Base-by-base conservation (phyloP, 75 land plant species). In the Pseudotsuga menziesii region DNA sequence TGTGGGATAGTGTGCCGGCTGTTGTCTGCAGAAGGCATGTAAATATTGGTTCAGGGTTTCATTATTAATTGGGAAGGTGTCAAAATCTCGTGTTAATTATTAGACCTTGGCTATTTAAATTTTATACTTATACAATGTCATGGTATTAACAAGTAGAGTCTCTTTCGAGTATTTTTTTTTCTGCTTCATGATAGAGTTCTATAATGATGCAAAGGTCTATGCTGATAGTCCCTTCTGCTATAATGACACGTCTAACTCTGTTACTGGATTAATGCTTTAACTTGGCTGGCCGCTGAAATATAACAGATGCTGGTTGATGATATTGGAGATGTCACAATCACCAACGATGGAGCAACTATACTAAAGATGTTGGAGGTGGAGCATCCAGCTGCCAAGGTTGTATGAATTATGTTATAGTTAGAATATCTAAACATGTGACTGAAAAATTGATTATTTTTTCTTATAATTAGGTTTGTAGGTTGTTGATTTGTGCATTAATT, bases 361-460 rank as follows among this genome's bases (percentile, higher is more conserved):
- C 88, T 96, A 52, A 94, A 88, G 83, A 89, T 96, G 98, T 70
- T 96, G 62, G 99, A 96, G 76, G 95, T 96, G 57, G 98, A 94
- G 83, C 99, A 96, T 77, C 99, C 99, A 48, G 99, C 99, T 87
- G 98, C 99, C n/a, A 96, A 96, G 95, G 95, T 92, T 59, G 57
- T 59, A 55, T 44, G 15, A 8, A 26, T 82, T 60, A 15, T 26
- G 32, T 48, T 64, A 8, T 35, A 48, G 12, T 48, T 48, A 48
- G 54, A 48, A 48, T 29, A 27, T 72, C 4, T 32, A 72, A 11
- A 29, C 3, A 32, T 72, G 11, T 41, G 75, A 56, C 23, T 73
- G 48, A 25, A 73, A 73, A 48, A 48, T 22, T 13, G 4, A 7
- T 22, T 22, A 25, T 17, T 52, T 6, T 25, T 73, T 73, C 5